phyloP scores from a whole-genome alignment of 495 filamentous ascomycete genomes.

The Trichoderma parareesei region DNA sequence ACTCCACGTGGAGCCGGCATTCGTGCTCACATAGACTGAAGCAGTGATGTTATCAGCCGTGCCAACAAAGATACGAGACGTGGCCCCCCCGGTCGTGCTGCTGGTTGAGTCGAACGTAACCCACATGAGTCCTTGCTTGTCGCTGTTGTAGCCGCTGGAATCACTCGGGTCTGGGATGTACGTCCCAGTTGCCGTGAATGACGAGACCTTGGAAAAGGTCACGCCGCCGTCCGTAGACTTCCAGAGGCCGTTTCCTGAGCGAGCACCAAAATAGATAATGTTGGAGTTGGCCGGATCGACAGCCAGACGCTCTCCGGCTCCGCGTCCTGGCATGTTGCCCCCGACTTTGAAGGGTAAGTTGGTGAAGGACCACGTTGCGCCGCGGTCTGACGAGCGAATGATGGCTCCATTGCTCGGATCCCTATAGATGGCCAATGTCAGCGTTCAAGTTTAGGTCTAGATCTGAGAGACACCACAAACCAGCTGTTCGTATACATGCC shows the following conservation, averaged over 20 bases:
- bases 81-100: conserved; percentile 33
- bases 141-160: conserved; percentile 33
- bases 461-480: conserved; percentile 18
- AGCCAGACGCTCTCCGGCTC: conserved; percentile 54
- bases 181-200: conserved; percentile 46
- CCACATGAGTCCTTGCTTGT: conserved; percentile 45
- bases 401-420: conserved; percentile 49
- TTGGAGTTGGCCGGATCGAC: conserved; percentile 50
- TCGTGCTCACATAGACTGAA: conserved; percentile 45
- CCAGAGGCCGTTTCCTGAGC: conserved; percentile 56
- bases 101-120: conserved; percentile 52
- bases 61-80: conserved; percentile 52
- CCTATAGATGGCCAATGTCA: conserved; percentile 18
- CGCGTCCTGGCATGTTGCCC: conserved; percentile 59
- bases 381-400: conserved; percentile 41
- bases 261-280: conserved; percentile 50
- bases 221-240: conserved; percentile 48
- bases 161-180: conserved; percentile 40
- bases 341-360: conserved; percentile 51
- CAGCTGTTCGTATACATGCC: conserved; percentile 53
- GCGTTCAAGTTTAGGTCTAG: background rate
- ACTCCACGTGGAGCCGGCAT: conserved; percentile 46
- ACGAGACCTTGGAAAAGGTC: conserved; percentile 49
- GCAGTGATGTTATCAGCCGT: conserved; percentile 43
- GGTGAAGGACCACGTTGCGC: conserved; percentile 39